Evolutionary conservation across 306 rosid genomes (phyloP), one percentile per base, ranked within the genome.

Genomic region (Pachyrhizus erosus): DNA sequence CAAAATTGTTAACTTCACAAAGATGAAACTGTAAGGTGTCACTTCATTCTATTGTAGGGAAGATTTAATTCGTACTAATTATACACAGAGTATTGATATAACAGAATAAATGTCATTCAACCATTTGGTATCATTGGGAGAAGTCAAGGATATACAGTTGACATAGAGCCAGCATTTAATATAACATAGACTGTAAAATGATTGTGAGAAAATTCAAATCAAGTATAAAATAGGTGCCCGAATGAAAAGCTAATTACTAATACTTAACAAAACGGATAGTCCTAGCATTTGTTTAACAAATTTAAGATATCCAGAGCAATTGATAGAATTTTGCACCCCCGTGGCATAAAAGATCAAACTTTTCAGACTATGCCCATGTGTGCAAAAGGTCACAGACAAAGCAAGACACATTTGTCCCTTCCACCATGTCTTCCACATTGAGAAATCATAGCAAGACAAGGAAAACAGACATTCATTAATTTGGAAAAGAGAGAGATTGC

Each of bases 281-380:
- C 15, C 33, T 33, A 23, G 76, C 64, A 64, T 10, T 78, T 26
- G 81, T 33, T 46, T 24, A 77, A 70, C 37, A 60, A 21, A 73
- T 58, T 46, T 5, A 66, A 66, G 43, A 74, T 13, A 57, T 46
- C 45, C 54, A 69, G 37, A 67, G 67, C 24, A 75, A 42, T 45
- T 60, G 23, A 45, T 17, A 69, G 43, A 83, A 58, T 58, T 34
- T 23, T 48, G 78, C 34, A 76, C 21, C 39, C 14, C 65, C 82
- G 55, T 76, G 64, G 33, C 31, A 75, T 76, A 43, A 42, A 74
- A 75, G 77, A 69, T 42, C 42, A 43, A 60, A 69, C 26, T 58
- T 58, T 76, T 58, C 58, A 61, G 40, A 49, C 42, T n/a, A 61
- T 21, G 27, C 51, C 37, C 55, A 17, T 66, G 39, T 46, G 21